Base-by-base conservation (phyloP, 176 grass and related monocot genomes). In the Zoysia pacifica region DNA sequence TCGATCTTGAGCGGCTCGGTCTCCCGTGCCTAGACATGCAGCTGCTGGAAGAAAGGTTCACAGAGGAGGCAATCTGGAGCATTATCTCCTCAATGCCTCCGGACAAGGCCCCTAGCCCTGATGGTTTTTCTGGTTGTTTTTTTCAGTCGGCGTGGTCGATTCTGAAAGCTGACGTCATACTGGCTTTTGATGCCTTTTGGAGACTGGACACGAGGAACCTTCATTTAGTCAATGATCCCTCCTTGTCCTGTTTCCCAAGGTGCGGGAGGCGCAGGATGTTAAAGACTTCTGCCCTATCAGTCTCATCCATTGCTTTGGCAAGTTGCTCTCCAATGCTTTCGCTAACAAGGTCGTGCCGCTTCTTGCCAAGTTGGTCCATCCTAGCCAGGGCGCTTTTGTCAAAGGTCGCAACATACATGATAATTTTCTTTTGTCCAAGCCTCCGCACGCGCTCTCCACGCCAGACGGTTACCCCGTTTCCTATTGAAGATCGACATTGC, bases 201-300 rank as follows among this genome's bases (percentile, higher is more conserved):
- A 28, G 28, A 28, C 28, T 28, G 28, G 28, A 28, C 28, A 28
- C 28, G 28, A 28, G 28, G 28, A 28, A 28, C 28, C 28, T 28
- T 28, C 28, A 28, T 28, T 28, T 28, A 28, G 28, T 28, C 28
- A 28, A 28, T 28, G 28, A 28, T 28, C 58, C 0, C 20, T 35
- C 7, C 28, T 61, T n/a, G 5, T 61, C 3, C 8, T 61, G 2
- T 20, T 61, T 1, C 20, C 7, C 2, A 61, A 61, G 5, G 35
- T 35, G 1, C 3, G 11, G 7, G 20, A 10, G 0, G 9, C 61
- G 4, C 0, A 1, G 2, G 10, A 1, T 0, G 4, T 63, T 0
- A 6, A 2, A 6, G 39, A 66, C 2, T 66, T 7, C 12, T 1
- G 39, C 0, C 64, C 64, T 0, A 66, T 66, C 1, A 66, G 39